Conservation (phyloP, 768 basidiomycete genomes). For the Suillus subalutaceus region DNA sequence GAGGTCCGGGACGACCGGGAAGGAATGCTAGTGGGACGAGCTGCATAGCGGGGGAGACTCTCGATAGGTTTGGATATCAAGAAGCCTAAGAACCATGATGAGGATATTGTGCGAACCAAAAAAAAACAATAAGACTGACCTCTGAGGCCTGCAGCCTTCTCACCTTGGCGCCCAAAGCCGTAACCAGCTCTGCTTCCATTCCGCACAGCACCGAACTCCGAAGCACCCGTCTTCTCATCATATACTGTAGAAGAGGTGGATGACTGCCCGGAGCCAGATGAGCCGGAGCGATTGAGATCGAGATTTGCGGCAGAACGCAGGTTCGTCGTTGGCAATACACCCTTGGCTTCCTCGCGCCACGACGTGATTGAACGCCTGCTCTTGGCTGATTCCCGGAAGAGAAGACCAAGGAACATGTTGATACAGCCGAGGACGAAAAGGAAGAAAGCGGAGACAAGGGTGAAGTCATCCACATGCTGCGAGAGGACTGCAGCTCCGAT, state of each 20-base stretch:
- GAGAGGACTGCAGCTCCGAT: constrained; percentile 74
- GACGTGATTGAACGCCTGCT: constrained; percentile 61
- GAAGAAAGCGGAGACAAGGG: constrained; percentile 90
- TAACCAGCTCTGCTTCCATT: constrained; percentile 50
- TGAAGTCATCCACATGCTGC: constrained; percentile 84
- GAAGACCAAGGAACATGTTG: constrained; percentile 77
- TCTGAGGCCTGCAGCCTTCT: constrained; percentile 67
- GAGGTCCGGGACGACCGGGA: constrained; percentile 18
- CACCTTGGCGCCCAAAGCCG: constrained; percentile 82
- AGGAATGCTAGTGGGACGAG: constrained; percentile 36
- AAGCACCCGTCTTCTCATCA: constrained; percentile 30
- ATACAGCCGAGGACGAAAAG: constrained; percentile 90
- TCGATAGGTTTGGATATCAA: constrained; percentile 65
- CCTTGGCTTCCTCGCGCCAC: constrained; percentile 59
- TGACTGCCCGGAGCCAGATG: constrained; percentile 27
- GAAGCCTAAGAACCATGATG: constrained; percentile 40
- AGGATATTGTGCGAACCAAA: neutral
- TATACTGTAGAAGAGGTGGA: constrained; percentile 31
- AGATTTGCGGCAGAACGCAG: constrained; percentile 25
- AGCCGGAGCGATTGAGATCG: constrained; percentile 27
- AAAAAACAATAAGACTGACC: constrained; percentile 37
- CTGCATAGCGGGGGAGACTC: constrained; percentile 59
- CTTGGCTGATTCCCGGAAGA: constrained; percentile 68
- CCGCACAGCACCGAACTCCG: constrained; percentile 26
- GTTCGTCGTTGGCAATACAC: constrained; percentile 52